phyloP scores from a whole-genome alignment of 176 grass and related monocot species.

The Aegilops umbellulata region DNA sequence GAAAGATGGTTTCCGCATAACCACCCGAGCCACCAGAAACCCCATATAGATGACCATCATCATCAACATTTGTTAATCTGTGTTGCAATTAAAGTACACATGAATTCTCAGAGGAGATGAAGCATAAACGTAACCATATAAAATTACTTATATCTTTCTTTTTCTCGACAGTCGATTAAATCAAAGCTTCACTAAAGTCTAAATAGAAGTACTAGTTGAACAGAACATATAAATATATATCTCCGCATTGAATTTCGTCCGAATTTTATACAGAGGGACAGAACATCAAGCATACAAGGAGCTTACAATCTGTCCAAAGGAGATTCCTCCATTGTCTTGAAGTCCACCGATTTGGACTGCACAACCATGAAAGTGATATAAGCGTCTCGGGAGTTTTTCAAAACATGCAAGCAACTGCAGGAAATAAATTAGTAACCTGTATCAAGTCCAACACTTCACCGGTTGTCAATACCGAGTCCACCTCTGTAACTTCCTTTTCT shows the following conservation, averaged over 20 bases:
- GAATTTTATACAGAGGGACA: background rate
- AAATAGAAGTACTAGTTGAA: background rate
- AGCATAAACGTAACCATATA: background rate
- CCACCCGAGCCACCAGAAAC: constrained; percentile 93
- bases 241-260: background rate
- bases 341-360: constrained; percentile 84
- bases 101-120: background rate
- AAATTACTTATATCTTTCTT: background rate
- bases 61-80: constrained; percentile 91
- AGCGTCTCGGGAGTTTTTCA: background rate
- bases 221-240: background rate
- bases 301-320: constrained; percentile 79
- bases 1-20: constrained; percentile 86
- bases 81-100: constrained; percentile 15
- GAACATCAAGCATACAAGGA: constrained; percentile 22
- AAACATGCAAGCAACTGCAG: background rate
- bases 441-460: constrained; percentile 96
- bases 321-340: constrained; percentile 78
- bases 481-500: constrained; percentile 71
- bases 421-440: constrained; percentile 55
- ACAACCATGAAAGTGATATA: constrained; percentile 38
- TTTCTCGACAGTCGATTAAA: background rate
- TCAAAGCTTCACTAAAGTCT: background rate
- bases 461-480: constrained; percentile 92
- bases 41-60: constrained; percentile 77